Evolutionary conservation across 306 rosid genomes (phyloP), one percentile per base, ranked within the genome.

Genomic region (Phaseolus lunatus): DNA sequence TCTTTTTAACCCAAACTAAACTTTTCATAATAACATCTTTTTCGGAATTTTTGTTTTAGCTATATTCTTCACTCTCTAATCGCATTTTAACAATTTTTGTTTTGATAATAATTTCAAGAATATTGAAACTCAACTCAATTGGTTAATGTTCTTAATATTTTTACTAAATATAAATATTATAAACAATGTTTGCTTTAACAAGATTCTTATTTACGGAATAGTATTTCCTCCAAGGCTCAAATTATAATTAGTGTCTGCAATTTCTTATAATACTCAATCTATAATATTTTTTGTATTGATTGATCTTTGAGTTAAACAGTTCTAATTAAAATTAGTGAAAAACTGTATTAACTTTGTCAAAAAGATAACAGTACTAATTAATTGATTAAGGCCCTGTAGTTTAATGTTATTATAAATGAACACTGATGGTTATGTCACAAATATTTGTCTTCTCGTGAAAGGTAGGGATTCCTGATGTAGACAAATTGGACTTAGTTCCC

Each of bases 381-480:
- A 37, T n/a, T n/a, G n/a, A n/a, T n/a, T n/a, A n/a, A n/a, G 52
- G 4, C 16, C 64, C 37, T 33, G 19, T 24, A 10, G 43, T 10
- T 75, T n/a, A 33, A 47, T 19, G 24, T 20, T 4, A 8, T 67
- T 31, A 13, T 68, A 56, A 54, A 78, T 54, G 68, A 54, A 59
- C 52, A 12, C 15, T 24, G 4, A 18, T 58, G 48, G 53, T 49
- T 67, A 41, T 72, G 74, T 77, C 78, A 67, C 44, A 73, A 44
- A 68, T 61, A 44, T 73, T 81, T 85, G 88, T 78, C 85, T 73
- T 73, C 39, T 81, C 15, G 54, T 45, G 16, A 53, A 77, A 43
- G 62, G 67, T 76, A 23, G 83, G 75, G 85, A 85, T 85, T 68
- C 76, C 47, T 73, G 71, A 84, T 12, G 83, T 33, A 64, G 78